phyloP scores from a whole-genome alignment of 1,284 basidiomycete genomes.

The Lignosus rhinocerotis region DNA sequence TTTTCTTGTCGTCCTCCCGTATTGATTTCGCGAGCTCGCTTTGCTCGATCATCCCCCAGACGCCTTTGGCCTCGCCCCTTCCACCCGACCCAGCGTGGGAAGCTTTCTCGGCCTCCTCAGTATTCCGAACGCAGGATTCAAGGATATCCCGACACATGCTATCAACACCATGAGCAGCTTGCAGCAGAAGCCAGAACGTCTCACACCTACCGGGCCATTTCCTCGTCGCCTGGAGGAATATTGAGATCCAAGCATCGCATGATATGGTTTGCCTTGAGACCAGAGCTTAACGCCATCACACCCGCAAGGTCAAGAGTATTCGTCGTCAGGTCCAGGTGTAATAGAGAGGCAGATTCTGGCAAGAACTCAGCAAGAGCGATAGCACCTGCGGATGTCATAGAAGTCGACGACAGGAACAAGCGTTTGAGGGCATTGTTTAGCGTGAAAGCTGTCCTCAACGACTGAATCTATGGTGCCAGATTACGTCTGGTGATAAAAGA shows the following conservation, averaged over 20 bases:
- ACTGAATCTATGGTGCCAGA: slow-evolving; percentile 63
- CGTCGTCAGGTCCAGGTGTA: slow-evolving; percentile 86
- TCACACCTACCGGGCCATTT: slow-evolving; percentile 72
- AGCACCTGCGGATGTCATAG: slow-evolving; percentile 82
- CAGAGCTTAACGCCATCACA: slow-evolving; percentile 88
- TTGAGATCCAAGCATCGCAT: slow-evolving; percentile 94
- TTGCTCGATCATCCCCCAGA: slow-evolving; percentile 82
- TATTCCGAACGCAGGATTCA: slow-evolving; percentile 87
- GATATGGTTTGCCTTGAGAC: slow-evolving; percentile 79
- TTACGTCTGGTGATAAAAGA: not conserved
- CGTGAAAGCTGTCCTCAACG: slow-evolving; percentile 89
- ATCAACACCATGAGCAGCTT: not conserved
- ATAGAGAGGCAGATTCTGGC: slow-evolving; percentile 82
- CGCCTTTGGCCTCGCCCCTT: slow-evolving; percentile 55
- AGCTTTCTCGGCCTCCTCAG: slow-evolving; percentile 72
- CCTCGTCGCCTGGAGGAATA: slow-evolving; percentile 87
- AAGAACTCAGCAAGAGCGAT: slow-evolving; percentile 97
- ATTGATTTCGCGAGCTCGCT: slow-evolving; percentile 75
- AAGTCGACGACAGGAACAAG: slow-evolving; percentile 87
- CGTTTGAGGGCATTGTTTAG: slow-evolving; percentile 92
- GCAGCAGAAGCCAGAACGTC: slow-evolving; percentile 40
- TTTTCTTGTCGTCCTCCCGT: slow-evolving; percentile 59
- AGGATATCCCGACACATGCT: slow-evolving; percentile 79
- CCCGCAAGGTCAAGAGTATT: slow-evolving; percentile 88
- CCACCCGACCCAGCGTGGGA: slow-evolving; percentile 38